Evolutionary conservation across 176 grass and related monocot species (phyloP), one percentile per base, ranked within the genome.

Genomic region (Lolium perenne): DNA sequence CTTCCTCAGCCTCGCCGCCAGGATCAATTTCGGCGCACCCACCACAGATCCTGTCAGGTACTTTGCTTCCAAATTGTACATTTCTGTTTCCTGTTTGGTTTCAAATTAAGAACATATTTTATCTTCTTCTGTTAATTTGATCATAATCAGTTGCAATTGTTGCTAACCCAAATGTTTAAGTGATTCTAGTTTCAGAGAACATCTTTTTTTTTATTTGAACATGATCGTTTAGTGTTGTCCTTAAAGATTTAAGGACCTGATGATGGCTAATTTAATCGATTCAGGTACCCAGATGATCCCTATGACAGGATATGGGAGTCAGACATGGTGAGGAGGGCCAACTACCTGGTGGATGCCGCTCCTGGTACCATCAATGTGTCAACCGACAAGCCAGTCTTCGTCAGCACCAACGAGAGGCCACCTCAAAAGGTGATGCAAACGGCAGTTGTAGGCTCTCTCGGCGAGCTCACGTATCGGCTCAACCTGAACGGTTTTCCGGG

Each of bases 291-390:
- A 10, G 93, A 95, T 86, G 96, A 98, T 43, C 91, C 96, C 1
- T 98, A 92, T 54, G 96, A 98, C 76, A 79, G 93, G 66, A 92
- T 95, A 86, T 98, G 96, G 96, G 91, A 98, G 88, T 98, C 96
- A 2, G 96, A 98, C 88, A 47, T 91, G 87, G 71, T 87, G 0
- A 83, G 89, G 71, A 89, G 89, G 74, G 57, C 96, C 84, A 95
- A 98, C 87, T 98, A 86, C 69, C 75, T 98, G 23, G 96, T 98
- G 38, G 96, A 98, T 49, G 93, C 92, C 16, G 90, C 93, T 16
- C 90, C 91, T 0, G 96, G 96, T 45, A 98, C 91, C n/a, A 29
- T 82, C 86, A 87, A 67, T 21, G 92, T 98, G 49, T 92, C 96
- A 43, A 98, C 96, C 2, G 74, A 78, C 45, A 81, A 25, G 76